Conservation (phyloP, 495 filamentous ascomycete genomes). For the Trichoderma erinaceum region DNA sequence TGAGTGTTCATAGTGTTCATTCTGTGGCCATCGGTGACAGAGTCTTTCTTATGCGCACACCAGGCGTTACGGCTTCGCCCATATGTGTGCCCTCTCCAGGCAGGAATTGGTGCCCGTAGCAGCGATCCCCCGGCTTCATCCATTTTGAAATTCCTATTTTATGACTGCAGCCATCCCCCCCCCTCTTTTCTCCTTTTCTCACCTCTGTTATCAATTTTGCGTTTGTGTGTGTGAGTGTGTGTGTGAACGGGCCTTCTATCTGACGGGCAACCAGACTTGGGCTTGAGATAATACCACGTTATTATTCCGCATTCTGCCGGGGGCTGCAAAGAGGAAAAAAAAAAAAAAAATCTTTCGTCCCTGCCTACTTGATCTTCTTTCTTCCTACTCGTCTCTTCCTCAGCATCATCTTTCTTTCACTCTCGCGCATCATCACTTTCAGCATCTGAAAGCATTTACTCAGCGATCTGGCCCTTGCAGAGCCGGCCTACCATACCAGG, state of each 20-base stretch:
- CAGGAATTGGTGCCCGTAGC: background rate
- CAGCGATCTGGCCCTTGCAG: background rate
- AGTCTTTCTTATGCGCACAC: background rate
- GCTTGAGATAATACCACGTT: conserved; percentile 4
- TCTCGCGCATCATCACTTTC: background rate
- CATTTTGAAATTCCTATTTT: background rate
- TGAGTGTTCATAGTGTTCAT: background rate
- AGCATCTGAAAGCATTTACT: background rate
- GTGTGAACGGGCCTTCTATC: conserved; percentile 14
- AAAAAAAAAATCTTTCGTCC: background rate
- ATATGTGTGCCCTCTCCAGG: background rate
- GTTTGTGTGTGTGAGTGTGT: conserved; percentile 4
- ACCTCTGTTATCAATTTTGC: background rate
- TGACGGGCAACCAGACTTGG: conserved; percentile 1
- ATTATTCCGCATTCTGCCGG: conserved; percentile 14
- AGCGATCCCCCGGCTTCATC: background rate
- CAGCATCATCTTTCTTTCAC: background rate
- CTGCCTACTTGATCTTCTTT: background rate
- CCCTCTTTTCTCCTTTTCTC: background rate
- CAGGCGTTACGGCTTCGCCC: conserved; percentile 1
- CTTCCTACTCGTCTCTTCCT: background rate
- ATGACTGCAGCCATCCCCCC: background rate
- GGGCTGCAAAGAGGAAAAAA: background rate
- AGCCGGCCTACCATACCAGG: background rate
- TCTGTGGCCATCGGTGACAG: background rate